Percentiles rank a stretch among this genome's conserved stretches.
phyloP scores from a whole-genome alignment of 331 rosid species.

The Erythrophleum ivorense region DNA sequence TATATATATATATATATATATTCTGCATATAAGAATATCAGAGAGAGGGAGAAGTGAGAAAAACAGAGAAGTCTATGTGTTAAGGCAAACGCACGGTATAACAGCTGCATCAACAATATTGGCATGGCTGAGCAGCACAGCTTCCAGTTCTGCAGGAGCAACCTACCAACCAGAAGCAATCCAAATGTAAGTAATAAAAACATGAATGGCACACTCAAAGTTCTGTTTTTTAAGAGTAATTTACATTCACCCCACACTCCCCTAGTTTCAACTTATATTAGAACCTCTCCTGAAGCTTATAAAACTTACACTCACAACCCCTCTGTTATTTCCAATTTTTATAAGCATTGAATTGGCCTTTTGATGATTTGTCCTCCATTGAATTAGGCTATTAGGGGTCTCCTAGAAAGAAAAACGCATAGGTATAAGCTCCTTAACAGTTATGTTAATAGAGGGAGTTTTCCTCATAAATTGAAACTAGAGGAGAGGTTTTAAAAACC shows the following conservation, averaged over 20 bases:
- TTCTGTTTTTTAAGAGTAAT: not conserved
- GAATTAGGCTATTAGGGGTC: not conserved
- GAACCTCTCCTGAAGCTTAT: not conserved
- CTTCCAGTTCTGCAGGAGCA: slow-evolving; percentile 95
- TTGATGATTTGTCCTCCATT: not conserved
- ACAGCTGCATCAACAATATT: slow-evolving; percentile 85
- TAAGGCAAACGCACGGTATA: slow-evolving; percentile 64
- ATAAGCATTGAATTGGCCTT: not conserved
- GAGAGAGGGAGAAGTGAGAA: not conserved
- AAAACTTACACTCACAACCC: not conserved
- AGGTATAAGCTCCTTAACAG: not conserved
- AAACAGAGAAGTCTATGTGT: not conserved
- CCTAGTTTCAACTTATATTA: not conserved
- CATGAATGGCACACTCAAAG: not conserved
- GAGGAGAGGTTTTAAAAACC: not conserved
- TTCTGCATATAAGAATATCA: slow-evolving; percentile 27
- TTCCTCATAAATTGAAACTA: too few species aligned
- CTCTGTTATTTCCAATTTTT: not conserved
- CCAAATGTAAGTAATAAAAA: slow-evolving; percentile 10
- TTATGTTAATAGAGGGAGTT: not conserved
- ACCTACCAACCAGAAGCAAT: slow-evolving; percentile 52
- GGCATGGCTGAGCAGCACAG: slow-evolving; percentile 81
- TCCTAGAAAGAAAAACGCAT: not conserved
- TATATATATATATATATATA: not conserved
- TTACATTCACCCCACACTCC: not conserved